These are phyloP conservation scores for Gossypium davidsonii DNA, from an alignment of 441 rosid genomes.

Conservation along the genomic window DNA sequence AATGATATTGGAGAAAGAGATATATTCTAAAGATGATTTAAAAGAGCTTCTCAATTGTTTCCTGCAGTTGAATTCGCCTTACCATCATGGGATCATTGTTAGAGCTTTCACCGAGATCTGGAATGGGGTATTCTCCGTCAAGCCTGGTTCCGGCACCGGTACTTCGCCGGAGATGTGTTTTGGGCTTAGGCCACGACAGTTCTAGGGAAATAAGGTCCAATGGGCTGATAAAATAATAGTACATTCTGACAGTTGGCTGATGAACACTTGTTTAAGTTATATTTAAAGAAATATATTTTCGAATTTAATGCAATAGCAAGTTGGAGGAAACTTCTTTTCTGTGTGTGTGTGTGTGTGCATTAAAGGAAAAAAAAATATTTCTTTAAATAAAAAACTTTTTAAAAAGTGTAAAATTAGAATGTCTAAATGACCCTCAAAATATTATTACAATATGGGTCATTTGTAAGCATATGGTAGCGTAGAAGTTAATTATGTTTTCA, in stretches of 20 bases:
- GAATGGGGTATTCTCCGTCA: constrained; percentile 61
- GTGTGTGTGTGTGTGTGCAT: neutral
- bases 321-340: neutral
- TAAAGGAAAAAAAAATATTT: neutral
- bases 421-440: neutral
- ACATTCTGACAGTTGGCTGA: neutral
- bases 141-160: neutral
- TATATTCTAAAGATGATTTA: constrained; percentile 57
- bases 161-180: constrained; percentile 18
- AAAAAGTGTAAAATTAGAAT: neutral
- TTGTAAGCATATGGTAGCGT: neutral
- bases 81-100: constrained; percentile 51
- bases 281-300: constrained; percentile 5
- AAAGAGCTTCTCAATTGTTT: constrained; percentile 61
- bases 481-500: neutral
- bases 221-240: neutral
- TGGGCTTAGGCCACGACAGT: constrained; percentile 33
- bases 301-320: neutral
- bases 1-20: constrained; percentile 61
- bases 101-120: constrained; percentile 67
- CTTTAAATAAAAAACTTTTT: neutral
- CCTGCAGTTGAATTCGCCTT: constrained; percentile 61
- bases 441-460: neutral
- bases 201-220: neutral
- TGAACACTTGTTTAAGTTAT: neutral